Conservation (phyloP, 805 yeast genomes). For the Metschnikowia arizonensis region DNA sequence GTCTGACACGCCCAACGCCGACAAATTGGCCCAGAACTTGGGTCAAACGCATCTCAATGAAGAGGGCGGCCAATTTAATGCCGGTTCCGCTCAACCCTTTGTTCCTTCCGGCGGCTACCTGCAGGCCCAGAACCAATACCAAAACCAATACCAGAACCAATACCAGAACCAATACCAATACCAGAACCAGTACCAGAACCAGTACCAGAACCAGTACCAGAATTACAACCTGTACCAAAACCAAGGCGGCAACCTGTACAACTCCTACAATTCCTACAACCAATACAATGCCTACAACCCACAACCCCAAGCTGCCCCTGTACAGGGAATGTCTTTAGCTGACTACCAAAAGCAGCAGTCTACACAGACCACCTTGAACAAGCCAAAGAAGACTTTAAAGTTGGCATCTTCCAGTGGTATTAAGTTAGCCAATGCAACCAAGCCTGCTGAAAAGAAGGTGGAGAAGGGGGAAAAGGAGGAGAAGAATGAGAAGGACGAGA, state of each 20-base stretch:
- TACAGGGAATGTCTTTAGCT: slow-evolving; percentile 64
- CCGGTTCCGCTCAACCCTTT: slow-evolving; percentile 47
- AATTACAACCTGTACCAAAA: slow-evolving; percentile 15
- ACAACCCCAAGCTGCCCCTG: slow-evolving; percentile 19
- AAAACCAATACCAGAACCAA: slow-evolving; percentile 10
- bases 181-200: slow-evolving; percentile 16
- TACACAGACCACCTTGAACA: slow-evolving; percentile 40
- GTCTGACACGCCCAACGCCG: slow-evolving; percentile 28
- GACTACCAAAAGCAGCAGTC: slow-evolving; percentile 72
- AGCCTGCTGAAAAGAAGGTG: slow-evolving; percentile 30
- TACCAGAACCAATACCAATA: slow-evolving; percentile 10
- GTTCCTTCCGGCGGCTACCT: slow-evolving; percentile 40
- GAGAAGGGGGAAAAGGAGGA: slow-evolving; percentile 23
- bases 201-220: slow-evolving; percentile 12
- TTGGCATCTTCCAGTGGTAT: slow-evolving; percentile 63
- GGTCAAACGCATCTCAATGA: slow-evolving; percentile 38
- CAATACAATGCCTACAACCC: slow-evolving; percentile 14
- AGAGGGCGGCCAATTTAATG: slow-evolving; percentile 37
- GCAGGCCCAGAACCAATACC: slow-evolving; percentile 14
- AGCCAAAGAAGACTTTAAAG: slow-evolving; percentile 66
- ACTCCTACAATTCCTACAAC: slow-evolving; percentile 19
- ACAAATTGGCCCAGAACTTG: slow-evolving; percentile 43
- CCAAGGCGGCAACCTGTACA: slow-evolving; percentile 19
- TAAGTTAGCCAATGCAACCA: slow-evolving; percentile 44
- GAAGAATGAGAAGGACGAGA: slow-evolving; percentile 20